phyloP scores from a whole-genome alignment of 2,329 filamentous ascomycete species.

The Monilinia aucupariae region DNA sequence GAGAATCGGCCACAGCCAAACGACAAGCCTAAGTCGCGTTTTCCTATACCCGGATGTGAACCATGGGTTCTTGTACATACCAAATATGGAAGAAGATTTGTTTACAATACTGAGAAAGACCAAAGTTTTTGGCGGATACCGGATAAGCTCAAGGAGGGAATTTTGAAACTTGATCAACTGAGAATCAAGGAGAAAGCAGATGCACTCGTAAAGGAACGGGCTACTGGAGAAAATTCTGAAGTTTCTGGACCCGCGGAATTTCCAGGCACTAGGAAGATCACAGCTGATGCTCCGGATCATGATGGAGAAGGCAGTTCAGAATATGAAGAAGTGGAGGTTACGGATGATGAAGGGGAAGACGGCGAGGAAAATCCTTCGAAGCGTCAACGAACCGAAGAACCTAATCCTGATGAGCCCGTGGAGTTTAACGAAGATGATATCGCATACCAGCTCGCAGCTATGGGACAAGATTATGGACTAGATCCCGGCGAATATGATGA shows the following conservation, averaged over 20 bases:
- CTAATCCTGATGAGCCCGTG: conserved; percentile 44
- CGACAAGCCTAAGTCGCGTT: conserved; percentile 77
- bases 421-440: conserved; percentile 96
- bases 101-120: conserved; percentile 79
- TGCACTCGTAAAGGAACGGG: conserved; percentile 27
- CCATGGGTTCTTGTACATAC: conserved; percentile 94
- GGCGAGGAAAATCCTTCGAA: conserved; percentile 45
- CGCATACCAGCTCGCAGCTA: conserved; percentile 81
- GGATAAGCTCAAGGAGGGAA: conserved; percentile 74
- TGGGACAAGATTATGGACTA: conserved; percentile 79
- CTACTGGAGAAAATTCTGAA: conserved; percentile 28
- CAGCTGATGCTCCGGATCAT: conserved; percentile 30
- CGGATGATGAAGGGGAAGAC: conserved; percentile 47
- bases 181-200: conserved; percentile 56
- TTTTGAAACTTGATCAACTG: conserved; percentile 66
- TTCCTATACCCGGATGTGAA: conserved; percentile 71
- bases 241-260: conserved; percentile 29
- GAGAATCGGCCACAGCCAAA: conserved; percentile 53
- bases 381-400: conserved; percentile 44
- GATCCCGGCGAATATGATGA: conserved; percentile 73
- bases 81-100: conserved; percentile 82
- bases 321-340: conserved; percentile 52
- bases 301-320: conserved; percentile 58
- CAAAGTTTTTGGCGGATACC: conserved; percentile 95
- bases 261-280: conserved; percentile 20